Evolutionary conservation across 75 land plant species (phyloP).

Genomic region (Pseudotsuga menziesii): DNA sequence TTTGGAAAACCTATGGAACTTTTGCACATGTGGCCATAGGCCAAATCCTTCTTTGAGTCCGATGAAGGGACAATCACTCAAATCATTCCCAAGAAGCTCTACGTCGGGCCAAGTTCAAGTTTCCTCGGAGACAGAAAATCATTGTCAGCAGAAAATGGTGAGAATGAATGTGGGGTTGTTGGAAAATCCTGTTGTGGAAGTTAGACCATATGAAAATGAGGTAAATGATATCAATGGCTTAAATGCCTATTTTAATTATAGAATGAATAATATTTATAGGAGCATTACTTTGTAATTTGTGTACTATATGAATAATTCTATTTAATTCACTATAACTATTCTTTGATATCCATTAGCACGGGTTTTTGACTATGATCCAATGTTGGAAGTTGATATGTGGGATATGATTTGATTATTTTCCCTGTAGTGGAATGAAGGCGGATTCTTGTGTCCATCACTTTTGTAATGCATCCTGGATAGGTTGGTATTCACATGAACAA

Average conservation of each 20-base stretch:
- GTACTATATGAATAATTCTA: not conserved
- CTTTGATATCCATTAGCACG: not conserved
- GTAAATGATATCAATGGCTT: conserved; percentile 10
- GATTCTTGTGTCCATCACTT: conserved; percentile 69
- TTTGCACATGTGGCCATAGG: too few relatives aligned
- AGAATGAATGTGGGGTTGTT: conserved; percentile 62
- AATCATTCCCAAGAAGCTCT: too few relatives aligned
- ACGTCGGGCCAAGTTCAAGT: too few relatives aligned
- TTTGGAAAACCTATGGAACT: too few relatives aligned
- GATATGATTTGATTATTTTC: conserved; percentile 65
- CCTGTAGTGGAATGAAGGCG: conserved; percentile 36
- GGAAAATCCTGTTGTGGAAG: conserved; percentile 26
- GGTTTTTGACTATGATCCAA: conserved; percentile 4
- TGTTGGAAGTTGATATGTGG: conserved; percentile 58
- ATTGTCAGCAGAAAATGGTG: too few relatives aligned
- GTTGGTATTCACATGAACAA: conserved; percentile 18
- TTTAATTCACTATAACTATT: not conserved
- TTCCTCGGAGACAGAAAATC: too few relatives aligned
- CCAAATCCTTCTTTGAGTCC: too few relatives aligned
- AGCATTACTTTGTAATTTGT: not conserved
- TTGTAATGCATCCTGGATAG: conserved; percentile 66
- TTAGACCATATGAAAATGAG: conserved; percentile 25
- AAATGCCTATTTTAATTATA: not conserved
- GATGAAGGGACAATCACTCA: too few relatives aligned
- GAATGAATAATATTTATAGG: not conserved